Percentiles rank a stretch among this genome's conserved stretches.
Evolutionary conservation across 1,284 basidiomycete genomes (phyloP).

Genomic region (Trichosporon ovoides): DNA sequence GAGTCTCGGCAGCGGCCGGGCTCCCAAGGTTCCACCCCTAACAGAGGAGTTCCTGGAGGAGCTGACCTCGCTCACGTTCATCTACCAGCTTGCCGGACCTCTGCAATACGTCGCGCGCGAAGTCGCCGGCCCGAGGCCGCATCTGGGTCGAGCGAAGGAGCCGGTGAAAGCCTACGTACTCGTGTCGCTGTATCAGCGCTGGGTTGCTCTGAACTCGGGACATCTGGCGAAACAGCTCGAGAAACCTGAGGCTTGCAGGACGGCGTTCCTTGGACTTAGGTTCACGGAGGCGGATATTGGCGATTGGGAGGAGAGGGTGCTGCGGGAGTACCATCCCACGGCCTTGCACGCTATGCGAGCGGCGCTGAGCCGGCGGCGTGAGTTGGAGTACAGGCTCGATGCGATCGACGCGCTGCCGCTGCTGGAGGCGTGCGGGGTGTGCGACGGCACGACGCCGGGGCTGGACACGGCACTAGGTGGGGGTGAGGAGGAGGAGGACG

Average conservation of each 20-base stretch:
- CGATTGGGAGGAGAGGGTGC: not conserved
- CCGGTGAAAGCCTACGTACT: not conserved
- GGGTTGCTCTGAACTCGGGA: not conserved
- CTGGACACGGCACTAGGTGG: not conserved
- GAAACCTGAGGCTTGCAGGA: not conserved
- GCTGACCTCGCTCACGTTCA: conserved; percentile 1
- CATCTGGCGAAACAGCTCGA: not conserved
- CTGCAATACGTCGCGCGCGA: not conserved
- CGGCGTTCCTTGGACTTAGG: not conserved
- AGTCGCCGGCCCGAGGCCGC: not conserved
- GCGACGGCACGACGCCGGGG: not conserved
- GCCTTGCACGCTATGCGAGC: not conserved
- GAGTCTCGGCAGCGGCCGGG: not conserved
- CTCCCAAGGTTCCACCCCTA: not conserved
- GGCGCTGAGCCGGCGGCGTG: not conserved
- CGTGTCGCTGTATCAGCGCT: conserved; percentile 1
- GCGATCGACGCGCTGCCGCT: not conserved
- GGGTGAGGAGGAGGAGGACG: not conserved
- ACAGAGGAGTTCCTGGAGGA: not conserved
- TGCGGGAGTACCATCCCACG: not conserved
- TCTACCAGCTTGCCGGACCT: not conserved
- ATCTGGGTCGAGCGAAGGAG: not conserved
- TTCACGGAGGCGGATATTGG: not conserved
- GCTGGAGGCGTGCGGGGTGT: not conserved
- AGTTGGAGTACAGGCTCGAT: not conserved